phyloP scores from a whole-genome alignment of 2,329 filamentous ascomycete genomes.

The Aspergillus viridinutans region DNA sequence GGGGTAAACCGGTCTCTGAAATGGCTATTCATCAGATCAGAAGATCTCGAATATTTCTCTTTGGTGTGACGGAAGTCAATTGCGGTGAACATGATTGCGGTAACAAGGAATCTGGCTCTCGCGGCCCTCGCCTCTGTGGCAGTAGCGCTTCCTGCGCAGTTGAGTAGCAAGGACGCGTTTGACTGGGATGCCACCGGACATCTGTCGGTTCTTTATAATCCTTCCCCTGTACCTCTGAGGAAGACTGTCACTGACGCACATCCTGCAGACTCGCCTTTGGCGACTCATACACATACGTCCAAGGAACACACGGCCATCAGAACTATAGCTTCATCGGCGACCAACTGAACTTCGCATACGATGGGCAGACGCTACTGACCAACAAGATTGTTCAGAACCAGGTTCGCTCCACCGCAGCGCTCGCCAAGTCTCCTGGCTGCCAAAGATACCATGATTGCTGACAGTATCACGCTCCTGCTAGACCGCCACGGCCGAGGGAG shows the following conservation, averaged over 20 bases:
- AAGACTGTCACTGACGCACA: constrained; percentile 4
- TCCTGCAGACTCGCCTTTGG: constrained; percentile 25
- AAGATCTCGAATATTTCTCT: not conserved
- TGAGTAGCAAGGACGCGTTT: not conserved
- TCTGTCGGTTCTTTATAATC: constrained; percentile 9
- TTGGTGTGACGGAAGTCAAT: not conserved
- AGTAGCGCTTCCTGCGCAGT: not conserved
- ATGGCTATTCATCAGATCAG: not conserved
- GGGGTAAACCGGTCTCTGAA: not conserved
- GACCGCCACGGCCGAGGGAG: constrained; percentile 49
- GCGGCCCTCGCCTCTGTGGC: constrained; percentile 1
- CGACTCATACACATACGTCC: constrained; percentile 44
- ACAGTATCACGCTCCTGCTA: constrained; percentile 16
- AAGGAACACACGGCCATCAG: constrained; percentile 49
- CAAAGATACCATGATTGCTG: not conserved
- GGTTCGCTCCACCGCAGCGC: constrained; percentile 9
- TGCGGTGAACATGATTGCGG: not conserved
- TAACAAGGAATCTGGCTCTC: not conserved
- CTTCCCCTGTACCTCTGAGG: not conserved
- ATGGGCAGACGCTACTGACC: constrained; percentile 40
- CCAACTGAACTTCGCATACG: constrained; percentile 45
- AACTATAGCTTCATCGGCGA: constrained; percentile 56
- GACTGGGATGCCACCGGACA: constrained; percentile 13
- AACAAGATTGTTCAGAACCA: constrained; percentile 51
- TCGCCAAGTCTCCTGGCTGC: not conserved